Conservation (phyloP, 1,139 yeast genomes). For the Schizosaccharomyces versatilis region DNA sequence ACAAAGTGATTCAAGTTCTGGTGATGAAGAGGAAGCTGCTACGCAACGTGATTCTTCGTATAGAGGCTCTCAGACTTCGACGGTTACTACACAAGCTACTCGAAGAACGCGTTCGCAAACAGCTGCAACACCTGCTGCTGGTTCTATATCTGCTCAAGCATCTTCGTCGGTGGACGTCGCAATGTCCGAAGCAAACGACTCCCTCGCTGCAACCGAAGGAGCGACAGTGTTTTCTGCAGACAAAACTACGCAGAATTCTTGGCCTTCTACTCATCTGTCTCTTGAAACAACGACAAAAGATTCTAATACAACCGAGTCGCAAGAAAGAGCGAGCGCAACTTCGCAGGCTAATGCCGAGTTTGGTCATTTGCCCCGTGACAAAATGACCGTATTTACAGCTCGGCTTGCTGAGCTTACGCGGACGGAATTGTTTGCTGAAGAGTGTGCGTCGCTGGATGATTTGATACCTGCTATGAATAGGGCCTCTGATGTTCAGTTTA, state of each 20-base stretch:
- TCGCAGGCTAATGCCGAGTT: slow-evolving; percentile 5
- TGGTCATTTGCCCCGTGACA: slow-evolving; percentile 7
- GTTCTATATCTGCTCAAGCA: slow-evolving; percentile 9
- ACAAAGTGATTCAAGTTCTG: slow-evolving; percentile 16
- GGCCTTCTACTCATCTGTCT: slow-evolving; percentile 1
- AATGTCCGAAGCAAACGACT: slow-evolving; percentile 4
- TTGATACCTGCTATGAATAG: slow-evolving; percentile 18
- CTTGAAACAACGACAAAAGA: slow-evolving; percentile 13
- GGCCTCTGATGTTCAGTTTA: slow-evolving; percentile 17
- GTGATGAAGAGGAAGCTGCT: slow-evolving; percentile 19
- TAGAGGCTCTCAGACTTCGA: neutral
- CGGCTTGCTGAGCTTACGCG: slow-evolving; percentile 19
- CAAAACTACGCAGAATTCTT: slow-evolving; percentile 2
- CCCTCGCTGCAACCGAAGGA: slow-evolving; percentile 10
- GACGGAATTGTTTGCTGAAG: slow-evolving; percentile 17
- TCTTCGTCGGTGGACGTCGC: slow-evolving; percentile 3
- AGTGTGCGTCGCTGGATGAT: slow-evolving; percentile 15
- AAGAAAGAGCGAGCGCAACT: slow-evolving; percentile 10
- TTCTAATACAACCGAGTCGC: slow-evolving; percentile 16
- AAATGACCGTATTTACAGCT: slow-evolving; percentile 14
- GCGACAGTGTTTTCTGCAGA: slow-evolving; percentile 12
- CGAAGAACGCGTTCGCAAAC: slow-evolving; percentile 12
- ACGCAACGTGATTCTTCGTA: slow-evolving; percentile 8
- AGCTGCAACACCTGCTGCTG: slow-evolving; percentile 7
- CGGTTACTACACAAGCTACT: slow-evolving; percentile 8